A percentile compares a stretch with the other conserved stretches of the same genome.
phyloP scores from a whole-genome alignment of 768 basidiomycete species.

The Agaricus bisporus region DNA sequence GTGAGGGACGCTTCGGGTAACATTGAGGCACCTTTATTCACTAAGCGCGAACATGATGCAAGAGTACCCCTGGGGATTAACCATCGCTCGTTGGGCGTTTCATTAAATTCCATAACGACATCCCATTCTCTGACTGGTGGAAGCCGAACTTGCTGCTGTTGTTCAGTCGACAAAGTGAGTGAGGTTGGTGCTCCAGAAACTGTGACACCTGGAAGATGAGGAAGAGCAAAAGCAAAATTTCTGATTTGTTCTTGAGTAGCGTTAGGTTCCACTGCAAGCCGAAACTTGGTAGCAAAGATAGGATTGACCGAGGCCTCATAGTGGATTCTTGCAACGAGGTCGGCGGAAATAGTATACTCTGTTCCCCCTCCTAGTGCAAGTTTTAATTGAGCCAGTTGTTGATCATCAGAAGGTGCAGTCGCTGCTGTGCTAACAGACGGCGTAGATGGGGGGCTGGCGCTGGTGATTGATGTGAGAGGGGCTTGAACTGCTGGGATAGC shows the following conservation, averaged over 20 bases:
- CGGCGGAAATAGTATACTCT: constrained; percentile 8
- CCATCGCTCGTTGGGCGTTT: constrained; percentile 58
- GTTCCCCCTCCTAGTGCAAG: constrained; percentile 9
- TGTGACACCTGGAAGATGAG: constrained; percentile 4
- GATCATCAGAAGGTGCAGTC: neutral
- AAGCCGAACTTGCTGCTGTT: constrained; percentile 8
- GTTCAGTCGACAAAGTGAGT: constrained; percentile 4
- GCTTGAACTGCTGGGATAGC: constrained; percentile 12
- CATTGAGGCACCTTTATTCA: neutral
- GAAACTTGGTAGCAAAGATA: constrained; percentile 8
- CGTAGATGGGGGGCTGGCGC: neutral
- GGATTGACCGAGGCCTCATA: constrained; percentile 9
- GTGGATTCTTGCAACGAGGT: constrained; percentile 8
- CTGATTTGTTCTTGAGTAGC: constrained; percentile 11
- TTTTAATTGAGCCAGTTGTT: neutral
- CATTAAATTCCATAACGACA: constrained; percentile 65
- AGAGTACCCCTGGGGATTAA: constrained; percentile 51
- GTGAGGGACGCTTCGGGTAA: constrained; percentile 6
- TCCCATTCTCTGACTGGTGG: constrained; percentile 55
- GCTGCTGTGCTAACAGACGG: constrained; percentile 4
- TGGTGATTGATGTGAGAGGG: neutral
- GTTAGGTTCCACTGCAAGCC: constrained; percentile 4
- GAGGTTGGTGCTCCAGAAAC: constrained; percentile 8
- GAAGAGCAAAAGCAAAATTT: constrained; percentile 8
- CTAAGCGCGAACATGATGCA: constrained; percentile 9